These are phyloP conservation scores for Penicillium sclerotigenum DNA, from an alignment of 2,329 filamentous ascomycete species.

Conservation along the genomic window DNA sequence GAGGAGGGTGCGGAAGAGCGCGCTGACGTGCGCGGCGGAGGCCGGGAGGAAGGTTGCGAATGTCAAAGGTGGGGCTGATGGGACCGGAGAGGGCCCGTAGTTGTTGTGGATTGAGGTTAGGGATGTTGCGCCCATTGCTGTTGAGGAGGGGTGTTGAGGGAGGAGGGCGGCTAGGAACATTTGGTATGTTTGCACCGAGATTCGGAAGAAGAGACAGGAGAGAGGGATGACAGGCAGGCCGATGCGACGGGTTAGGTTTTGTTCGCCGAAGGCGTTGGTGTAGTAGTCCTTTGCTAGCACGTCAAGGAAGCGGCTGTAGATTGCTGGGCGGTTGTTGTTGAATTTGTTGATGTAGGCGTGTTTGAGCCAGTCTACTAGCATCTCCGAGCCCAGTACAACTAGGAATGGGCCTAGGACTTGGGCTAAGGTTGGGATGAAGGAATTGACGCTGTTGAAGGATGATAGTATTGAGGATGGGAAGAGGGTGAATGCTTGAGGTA, in stretches of 20 bases:
- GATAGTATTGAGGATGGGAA: conserved; percentile 55
- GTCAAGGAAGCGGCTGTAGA: conserved; percentile 88
- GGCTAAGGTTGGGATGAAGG: conserved; percentile 51
- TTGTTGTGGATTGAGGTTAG: conserved; percentile 45
- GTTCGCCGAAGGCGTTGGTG: conserved; percentile 87
- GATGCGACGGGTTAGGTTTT: conserved; percentile 82
- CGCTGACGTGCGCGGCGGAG: conserved; percentile 51
- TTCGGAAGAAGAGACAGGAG: conserved; percentile 89
- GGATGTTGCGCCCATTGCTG: conserved; percentile 35
- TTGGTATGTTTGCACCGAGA: conserved; percentile 92
- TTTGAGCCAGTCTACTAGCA: conserved; percentile 95
- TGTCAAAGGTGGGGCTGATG: conserved; percentile 59
- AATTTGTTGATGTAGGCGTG: conserved; percentile 98
- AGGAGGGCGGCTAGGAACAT: conserved; percentile 93
- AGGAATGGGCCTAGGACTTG: conserved; percentile 91
- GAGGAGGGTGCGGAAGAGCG: conserved; percentile 39
- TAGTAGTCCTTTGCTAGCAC: conserved; percentile 98
- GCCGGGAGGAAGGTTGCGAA: conserved; percentile 53
- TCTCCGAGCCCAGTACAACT: conserved; percentile 91
- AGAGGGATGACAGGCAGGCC: conserved; percentile 89
- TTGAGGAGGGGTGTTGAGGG: conserved; percentile 61
- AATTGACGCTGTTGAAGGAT: conserved; percentile 43
- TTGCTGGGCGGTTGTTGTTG: conserved; percentile 88
- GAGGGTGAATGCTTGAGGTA: conserved; percentile 87
- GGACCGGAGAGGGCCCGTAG: conserved; percentile 62